Percentiles rank a stretch among this genome's conserved stretches.
phyloP scores from a whole-genome alignment of 108 stramenopile genomes.

The Skeletonema menzelii region DNA sequence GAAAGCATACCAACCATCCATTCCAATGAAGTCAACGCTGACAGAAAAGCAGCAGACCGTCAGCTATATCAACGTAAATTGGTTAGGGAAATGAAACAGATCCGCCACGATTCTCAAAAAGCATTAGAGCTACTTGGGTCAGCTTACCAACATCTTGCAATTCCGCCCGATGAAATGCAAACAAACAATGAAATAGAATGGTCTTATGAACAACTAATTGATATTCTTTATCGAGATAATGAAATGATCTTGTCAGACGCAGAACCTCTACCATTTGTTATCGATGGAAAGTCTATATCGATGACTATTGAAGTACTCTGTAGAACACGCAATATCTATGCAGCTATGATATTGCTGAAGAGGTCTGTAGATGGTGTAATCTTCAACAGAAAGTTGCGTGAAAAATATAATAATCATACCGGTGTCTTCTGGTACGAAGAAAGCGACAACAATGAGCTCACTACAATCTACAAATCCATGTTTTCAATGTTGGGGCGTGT shows the following conservation, averaged over 20 bases:
- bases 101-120: conserved; percentile 6
- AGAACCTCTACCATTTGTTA: background rate
- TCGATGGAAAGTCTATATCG: conserved; percentile 38
- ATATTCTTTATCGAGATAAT: conserved; percentile 22
- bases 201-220: conserved; percentile 21
- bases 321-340: conserved; percentile 8
- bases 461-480: conserved; percentile 30
- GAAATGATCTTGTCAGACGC: background rate
- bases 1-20: background rate
- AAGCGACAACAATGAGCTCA: conserved; percentile 28
- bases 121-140: conserved; percentile 27
- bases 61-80: conserved; percentile 27
- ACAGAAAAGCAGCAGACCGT: background rate
- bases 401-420: background rate
- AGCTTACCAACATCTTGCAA: conserved; percentile 32
- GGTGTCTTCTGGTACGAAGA: background rate
- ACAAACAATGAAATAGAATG: background rate
- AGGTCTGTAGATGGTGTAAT: conserved; percentile 25
- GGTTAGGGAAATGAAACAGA: conserved; percentile 1
- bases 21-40: background rate
- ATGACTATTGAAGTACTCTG: conserved; percentile 30
- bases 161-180: background rate
- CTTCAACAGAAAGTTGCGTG: conserved; percentile 14
- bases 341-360: conserved; percentile 20
- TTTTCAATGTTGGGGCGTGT: conserved; percentile 29